Percentiles rank a stretch among this genome's conserved stretches.
phyloP scores from a whole-genome alignment of 805 yeast genomes.

The Cyberlindnera nakhonratchasimensis region DNA sequence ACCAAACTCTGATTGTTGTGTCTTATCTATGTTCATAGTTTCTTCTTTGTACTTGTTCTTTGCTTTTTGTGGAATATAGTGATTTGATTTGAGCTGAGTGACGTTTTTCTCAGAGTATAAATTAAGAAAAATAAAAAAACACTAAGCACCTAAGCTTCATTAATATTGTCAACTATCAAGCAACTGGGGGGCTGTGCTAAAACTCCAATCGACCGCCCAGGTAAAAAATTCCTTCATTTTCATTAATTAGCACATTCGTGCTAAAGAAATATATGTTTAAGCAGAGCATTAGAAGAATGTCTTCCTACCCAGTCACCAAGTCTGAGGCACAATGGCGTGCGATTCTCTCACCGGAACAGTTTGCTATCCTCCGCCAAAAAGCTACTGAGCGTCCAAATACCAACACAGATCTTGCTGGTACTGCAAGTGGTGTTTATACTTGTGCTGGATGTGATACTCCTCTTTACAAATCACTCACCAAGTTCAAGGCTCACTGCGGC shows the following conservation, averaged over 20 bases:
- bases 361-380: conserved; percentile 68
- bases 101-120: too few species aligned
- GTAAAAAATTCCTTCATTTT: not conserved
- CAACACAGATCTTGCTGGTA: conserved; percentile 38
- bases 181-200: too few species aligned
- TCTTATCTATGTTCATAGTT: not conserved
- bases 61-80: too few species aligned
- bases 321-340: conserved; percentile 76
- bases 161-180: too few species aligned
- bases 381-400: conserved; percentile 45
- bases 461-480: conserved; percentile 71
- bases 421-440: conserved; percentile 58
- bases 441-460: conserved; percentile 89
- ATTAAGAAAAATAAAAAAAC: too few species aligned
- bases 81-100: too few species aligned
- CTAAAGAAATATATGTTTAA: conserved; percentile 7
- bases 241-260: too few species aligned
- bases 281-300: conserved; percentile 6
- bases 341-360: conserved; percentile 68
- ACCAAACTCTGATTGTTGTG: conserved; percentile 10
- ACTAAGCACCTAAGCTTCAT: too few species aligned
- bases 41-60: too few species aligned
- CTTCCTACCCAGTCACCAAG: conserved; percentile 21
- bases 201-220: too few species aligned
- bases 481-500: conserved; percentile 91